These are phyloP conservation scores for Globisporangium emineosum DNA, from an alignment of 352 stramenopile species.

Conservation along the genomic window DNA sequence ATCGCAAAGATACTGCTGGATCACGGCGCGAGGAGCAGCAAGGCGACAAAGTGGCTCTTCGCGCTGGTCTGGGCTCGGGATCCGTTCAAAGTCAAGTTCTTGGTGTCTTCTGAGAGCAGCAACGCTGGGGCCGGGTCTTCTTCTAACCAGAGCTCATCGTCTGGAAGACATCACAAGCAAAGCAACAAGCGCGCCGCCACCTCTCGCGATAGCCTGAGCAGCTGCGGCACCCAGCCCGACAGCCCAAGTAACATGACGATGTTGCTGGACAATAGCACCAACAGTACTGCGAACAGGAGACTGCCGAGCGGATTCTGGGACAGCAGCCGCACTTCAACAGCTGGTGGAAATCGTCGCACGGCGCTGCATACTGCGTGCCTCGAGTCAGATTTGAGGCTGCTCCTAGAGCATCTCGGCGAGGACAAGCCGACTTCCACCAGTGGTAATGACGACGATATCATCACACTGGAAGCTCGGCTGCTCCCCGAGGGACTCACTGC, in stretches of 20 bases:
- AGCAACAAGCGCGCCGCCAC: neutral
- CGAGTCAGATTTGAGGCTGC: conserved; percentile 5
- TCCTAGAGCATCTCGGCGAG: conserved; percentile 3
- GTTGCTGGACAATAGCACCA: neutral
- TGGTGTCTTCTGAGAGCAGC: conserved; percentile 18
- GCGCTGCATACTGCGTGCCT: conserved; percentile 12
- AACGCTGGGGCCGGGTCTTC: neutral
- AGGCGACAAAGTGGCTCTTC: conserved; percentile 21
- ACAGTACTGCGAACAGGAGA: neutral
- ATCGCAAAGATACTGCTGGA: conserved; percentile 32
- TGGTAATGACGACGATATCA: neutral
- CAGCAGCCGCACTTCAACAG: neutral
- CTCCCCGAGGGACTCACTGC: conserved; percentile 24
- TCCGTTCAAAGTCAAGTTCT: conserved; percentile 29
- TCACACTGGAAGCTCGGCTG: neutral
- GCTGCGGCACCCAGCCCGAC: conserved; percentile 8
- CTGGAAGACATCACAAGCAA: conserved; percentile 11
- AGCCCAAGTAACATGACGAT: conserved; percentile 1
- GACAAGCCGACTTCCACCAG: neutral
- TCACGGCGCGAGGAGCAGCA: conserved; percentile 23
- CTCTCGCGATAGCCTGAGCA: conserved; percentile 10
- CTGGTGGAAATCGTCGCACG: neutral
- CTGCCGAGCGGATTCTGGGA: neutral
- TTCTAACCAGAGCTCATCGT: neutral
- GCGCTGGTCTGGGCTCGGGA: conserved; percentile 19